Percentiles rank a stretch among this genome's conserved stretches.
Conservation (phyloP, 441 rosid genomes). For the Euphorbia schlechtendalii region DNA sequence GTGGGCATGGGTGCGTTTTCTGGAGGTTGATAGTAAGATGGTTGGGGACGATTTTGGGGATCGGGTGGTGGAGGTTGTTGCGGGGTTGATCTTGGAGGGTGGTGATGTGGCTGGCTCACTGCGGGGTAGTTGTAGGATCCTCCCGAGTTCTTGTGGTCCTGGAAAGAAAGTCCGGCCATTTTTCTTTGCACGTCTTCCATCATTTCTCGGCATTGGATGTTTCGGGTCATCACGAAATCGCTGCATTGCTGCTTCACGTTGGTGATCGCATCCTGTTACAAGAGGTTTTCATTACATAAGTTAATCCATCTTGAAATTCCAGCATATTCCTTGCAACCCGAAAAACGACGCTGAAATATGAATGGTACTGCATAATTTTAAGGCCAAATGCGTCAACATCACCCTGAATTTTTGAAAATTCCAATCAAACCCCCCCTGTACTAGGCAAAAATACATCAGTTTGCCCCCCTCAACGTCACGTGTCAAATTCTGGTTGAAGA, state of each 20-base stretch:
- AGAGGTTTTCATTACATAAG: too few species aligned
- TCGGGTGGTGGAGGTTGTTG: slow-evolving; percentile 52
- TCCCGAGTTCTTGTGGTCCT: slow-evolving; percentile 54
- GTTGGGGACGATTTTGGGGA: slow-evolving; percentile 41
- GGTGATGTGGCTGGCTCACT: slow-evolving; percentile 56
- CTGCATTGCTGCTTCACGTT: slow-evolving; percentile 94
- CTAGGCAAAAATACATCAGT: too few species aligned
- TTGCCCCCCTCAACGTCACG: too few species aligned
- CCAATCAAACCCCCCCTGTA: too few species aligned
- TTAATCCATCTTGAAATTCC: too few species aligned
- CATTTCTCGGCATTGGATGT: slow-evolving; percentile 94
- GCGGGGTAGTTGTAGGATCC: slow-evolving; percentile 55
- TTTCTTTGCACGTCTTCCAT: slow-evolving; percentile 88
- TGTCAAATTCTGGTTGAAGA: too few species aligned
- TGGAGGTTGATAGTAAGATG: slow-evolving; percentile 56
- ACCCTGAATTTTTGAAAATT: too few species aligned
- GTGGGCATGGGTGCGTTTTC: slow-evolving; percentile 61
- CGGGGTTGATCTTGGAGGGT: slow-evolving; percentile 34
- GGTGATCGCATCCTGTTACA: slow-evolving; percentile 79
- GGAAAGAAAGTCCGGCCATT: slow-evolving; percentile 84
- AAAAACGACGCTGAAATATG: too few species aligned
- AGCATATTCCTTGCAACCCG: too few species aligned
- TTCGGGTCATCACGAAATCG: slow-evolving; percentile 94
- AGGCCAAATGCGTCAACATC: too few species aligned
- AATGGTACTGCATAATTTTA: too few species aligned